A percentile compares a stretch with the other conserved stretches of the same genome.
phyloP scores from a whole-genome alignment of 768 basidiomycete species.

The Cytidiella melzeri region DNA sequence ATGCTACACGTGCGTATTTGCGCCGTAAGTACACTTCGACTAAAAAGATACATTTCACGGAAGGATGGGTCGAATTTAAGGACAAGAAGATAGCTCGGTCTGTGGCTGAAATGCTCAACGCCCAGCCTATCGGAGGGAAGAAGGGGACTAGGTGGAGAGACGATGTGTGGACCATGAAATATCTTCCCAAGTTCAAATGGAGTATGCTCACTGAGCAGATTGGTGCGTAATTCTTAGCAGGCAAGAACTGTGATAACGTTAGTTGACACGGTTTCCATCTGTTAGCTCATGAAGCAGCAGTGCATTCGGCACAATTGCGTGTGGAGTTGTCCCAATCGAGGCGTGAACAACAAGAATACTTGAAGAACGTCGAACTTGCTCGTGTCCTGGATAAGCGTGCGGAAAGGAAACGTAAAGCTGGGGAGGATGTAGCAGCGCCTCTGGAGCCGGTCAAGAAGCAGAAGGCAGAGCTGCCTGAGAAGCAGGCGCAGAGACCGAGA shows the following conservation, averaged over 20 bases:
- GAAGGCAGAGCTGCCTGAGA: constrained; percentile 15
- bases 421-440: constrained; percentile 4
- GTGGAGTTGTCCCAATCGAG: constrained; percentile 85
- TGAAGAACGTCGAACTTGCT: constrained; percentile 91
- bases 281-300: constrained; percentile 87
- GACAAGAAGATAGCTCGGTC: constrained; percentile 88
- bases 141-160: constrained; percentile 89
- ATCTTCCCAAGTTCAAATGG: constrained; percentile 97
- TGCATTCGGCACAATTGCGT: constrained; percentile 84
- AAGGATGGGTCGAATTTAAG: constrained; percentile 98
- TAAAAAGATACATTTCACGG: constrained; percentile 83
- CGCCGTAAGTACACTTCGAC: constrained; percentile 76
- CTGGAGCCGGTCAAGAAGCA: constrained; percentile 1
- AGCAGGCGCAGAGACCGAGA: constrained; percentile 38
- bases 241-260: background rate
- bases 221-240: constrained; percentile 48
- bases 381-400: constrained; percentile 79
- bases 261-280: constrained; percentile 2
- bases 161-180: constrained; percentile 99
- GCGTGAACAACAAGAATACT: constrained; percentile 86
- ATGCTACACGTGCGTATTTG: constrained; percentile 82
- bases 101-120: constrained; percentile 94
- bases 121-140: constrained; percentile 91
- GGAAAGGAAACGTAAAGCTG: constrained; percentile 38
- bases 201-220: constrained; percentile 98